Conservation (phyloP, 306 rosid genomes). For the Nissolia schottii region DNA sequence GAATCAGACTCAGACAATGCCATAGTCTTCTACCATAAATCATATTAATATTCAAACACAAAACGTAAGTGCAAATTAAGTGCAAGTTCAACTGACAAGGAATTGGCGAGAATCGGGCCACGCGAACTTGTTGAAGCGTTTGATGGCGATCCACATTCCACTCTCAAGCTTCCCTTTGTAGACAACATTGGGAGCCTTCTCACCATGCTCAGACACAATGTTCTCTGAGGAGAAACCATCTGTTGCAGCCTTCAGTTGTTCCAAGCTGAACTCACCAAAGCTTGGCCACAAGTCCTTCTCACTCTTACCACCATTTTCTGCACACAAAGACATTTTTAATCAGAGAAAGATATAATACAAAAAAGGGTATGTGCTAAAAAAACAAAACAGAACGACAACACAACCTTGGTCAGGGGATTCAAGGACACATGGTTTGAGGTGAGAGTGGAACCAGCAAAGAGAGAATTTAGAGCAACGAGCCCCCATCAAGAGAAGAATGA, state of each 20-base stretch:
- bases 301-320: conserved; percentile 74
- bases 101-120: conserved; percentile 96
- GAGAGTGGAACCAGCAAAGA: conserved; percentile 75
- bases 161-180: conserved; percentile 70
- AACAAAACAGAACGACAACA: background rate
- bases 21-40: too few species aligned
- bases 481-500: conserved; percentile 45
- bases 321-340: conserved; percentile 18
- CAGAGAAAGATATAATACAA: background rate
- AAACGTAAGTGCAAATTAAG: background rate
- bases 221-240: conserved; percentile 67
- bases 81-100: conserved; percentile 54
- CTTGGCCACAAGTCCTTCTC: conserved; percentile 48
- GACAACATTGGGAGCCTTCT: conserved; percentile 89
- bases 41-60: too few species aligned
- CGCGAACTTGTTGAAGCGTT: conserved; percentile 89
- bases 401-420: conserved; percentile 80
- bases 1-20: too few species aligned
- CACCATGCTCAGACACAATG: conserved; percentile 92
- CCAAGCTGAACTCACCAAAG: conserved; percentile 71
- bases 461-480: conserved; percentile 93
- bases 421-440: conserved; percentile 73
- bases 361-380: background rate
- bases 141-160: conserved; percentile 68
- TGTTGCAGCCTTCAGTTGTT: conserved; percentile 68